Conservation (phyloP, 1,139 yeast genomes). For the Pichia sp. region DNA sequence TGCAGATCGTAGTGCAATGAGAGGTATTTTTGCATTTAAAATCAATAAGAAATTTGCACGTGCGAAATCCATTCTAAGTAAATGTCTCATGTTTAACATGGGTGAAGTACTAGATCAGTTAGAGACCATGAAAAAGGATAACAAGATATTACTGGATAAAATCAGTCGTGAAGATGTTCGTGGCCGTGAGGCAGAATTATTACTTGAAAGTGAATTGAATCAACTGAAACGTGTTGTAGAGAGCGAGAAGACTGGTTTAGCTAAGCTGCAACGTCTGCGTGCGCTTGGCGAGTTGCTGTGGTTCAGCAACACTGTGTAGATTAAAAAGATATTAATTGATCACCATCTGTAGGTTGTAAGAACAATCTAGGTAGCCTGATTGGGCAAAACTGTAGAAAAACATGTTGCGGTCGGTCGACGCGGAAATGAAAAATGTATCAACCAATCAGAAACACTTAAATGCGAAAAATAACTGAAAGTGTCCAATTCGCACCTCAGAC, state of each 20-base stretch:
- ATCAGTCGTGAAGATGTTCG: constrained; percentile 86
- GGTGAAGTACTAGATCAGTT: constrained; percentile 55
- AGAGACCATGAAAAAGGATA: constrained; percentile 51
- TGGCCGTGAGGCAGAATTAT: constrained; percentile 69
- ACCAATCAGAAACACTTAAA: constrained; percentile 10
- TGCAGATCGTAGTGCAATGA: constrained; percentile 84
- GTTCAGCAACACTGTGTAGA: constrained; percentile 22
- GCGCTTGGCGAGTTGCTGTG: constrained; percentile 48
- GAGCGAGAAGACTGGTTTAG: constrained; percentile 48
- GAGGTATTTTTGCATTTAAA: constrained; percentile 78
- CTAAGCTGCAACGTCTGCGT: constrained; percentile 49
- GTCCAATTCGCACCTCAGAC: not conserved
- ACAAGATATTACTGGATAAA: constrained; percentile 65
- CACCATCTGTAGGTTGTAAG: not conserved
- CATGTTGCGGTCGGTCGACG: not conserved
- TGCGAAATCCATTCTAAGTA: constrained; percentile 32
- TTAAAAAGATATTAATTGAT: not conserved
- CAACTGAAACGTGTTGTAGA: constrained; percentile 59
- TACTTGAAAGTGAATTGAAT: constrained; percentile 68
- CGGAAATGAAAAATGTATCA: not conserved
- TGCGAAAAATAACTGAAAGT: not conserved
- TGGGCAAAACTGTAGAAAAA: not conserved
- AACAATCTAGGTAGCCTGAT: not conserved
- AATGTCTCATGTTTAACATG: constrained; percentile 60
- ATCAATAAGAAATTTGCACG: constrained; percentile 35